phyloP scores from a whole-genome alignment of 108 stramenopile genomes.

The Pseudonitzschia delicatissima region DNA sequence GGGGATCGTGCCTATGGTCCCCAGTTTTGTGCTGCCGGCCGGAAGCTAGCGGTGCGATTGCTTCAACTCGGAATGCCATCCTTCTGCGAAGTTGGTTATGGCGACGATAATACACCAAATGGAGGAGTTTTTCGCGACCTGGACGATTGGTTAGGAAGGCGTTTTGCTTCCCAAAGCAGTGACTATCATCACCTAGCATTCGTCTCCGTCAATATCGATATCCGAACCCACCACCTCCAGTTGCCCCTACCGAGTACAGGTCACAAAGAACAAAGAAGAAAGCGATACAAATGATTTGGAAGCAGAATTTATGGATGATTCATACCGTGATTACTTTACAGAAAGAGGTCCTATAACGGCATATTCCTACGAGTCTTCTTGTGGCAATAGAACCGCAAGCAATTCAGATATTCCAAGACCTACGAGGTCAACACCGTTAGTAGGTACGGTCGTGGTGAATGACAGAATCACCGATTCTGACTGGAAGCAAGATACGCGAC shows the following conservation, averaged over 20 bases:
- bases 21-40: constrained; percentile 79
- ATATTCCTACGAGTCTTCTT: constrained; percentile 47
- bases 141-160: constrained; percentile 66
- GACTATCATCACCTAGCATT: no score
- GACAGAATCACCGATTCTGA: constrained; percentile 60
- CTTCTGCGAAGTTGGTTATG: constrained; percentile 71
- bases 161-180: constrained; percentile 30
- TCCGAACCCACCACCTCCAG: neutral
- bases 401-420: neutral
- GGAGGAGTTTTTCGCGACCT: constrained; percentile 83
- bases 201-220: no score
- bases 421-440: constrained; percentile 23
- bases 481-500: constrained; percentile 83
- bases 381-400: neutral
- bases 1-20: constrained; percentile 87
- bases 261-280: neutral
- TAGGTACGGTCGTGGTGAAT: constrained; percentile 53
- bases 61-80: constrained; percentile 65
- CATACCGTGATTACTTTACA: constrained; percentile 60
- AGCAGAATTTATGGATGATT: constrained; percentile 20
- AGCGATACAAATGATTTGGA: constrained; percentile 45
- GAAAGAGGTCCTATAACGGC: constrained; percentile 56
- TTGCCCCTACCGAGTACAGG: neutral
- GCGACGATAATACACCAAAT: constrained; percentile 76
- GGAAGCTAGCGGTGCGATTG: constrained; percentile 77